Evolutionary conservation across 2,329 filamentous ascomycete genomes (phyloP).

Genomic region (Emergomyces orientalis): DNA sequence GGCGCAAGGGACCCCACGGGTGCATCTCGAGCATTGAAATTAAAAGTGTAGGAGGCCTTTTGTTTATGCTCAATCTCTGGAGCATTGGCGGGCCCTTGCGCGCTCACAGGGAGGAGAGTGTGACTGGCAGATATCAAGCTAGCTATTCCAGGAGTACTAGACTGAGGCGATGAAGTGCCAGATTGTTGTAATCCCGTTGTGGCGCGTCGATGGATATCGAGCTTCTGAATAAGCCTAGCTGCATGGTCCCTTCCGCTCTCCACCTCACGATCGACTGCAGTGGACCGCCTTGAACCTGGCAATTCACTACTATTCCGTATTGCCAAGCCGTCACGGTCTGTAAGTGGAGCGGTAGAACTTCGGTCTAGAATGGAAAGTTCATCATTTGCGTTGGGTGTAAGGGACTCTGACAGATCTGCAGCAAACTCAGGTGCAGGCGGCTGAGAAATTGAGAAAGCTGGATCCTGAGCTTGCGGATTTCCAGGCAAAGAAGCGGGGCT

Average conservation of each 20-base stretch:
- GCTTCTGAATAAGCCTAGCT: conserved; percentile 80
- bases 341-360: conserved; percentile 55
- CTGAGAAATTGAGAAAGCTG: conserved; percentile 86
- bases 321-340: conserved; percentile 49
- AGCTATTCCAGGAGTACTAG: conserved; percentile 60
- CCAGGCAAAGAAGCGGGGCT: conserved; percentile 41
- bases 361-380: conserved; percentile 52
- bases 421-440: conserved; percentile 86
- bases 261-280: conserved; percentile 51
- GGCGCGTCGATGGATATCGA: conserved; percentile 78
- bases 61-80: conserved; percentile 24
- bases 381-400: conserved; percentile 46
- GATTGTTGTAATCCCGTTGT: conserved; percentile 46
- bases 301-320: conserved; percentile 66
- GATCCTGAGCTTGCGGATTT: conserved; percentile 43
- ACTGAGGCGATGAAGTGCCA: conserved; percentile 32
- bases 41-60: conserved; percentile 7
- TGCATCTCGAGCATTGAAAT: conserved; percentile 34
- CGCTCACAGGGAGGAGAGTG: conserved; percentile 60
- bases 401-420: conserved; percentile 62
- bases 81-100: conserved; percentile 34
- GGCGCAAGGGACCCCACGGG: conserved; percentile 63
- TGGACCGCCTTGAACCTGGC: conserved; percentile 39
- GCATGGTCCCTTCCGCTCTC: conserved; percentile 73
- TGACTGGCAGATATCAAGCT: conserved; percentile 80